Base-by-base conservation (phyloP, 208 protist genomes). In the Acanthamoeba quina region DNA sequence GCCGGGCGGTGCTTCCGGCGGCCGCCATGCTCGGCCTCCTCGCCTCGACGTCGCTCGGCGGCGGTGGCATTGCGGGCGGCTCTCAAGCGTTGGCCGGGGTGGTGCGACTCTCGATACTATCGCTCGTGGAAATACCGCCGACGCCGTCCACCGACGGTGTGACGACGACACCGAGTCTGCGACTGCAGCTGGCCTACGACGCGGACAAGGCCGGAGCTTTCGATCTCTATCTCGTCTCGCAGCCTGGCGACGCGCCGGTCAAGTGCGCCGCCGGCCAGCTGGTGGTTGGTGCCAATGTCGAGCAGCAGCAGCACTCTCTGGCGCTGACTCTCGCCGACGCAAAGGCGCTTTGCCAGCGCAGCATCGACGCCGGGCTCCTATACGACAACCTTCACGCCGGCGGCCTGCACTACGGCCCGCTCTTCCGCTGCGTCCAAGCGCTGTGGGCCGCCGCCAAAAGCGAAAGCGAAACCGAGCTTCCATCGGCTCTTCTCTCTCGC, bases 371-470 rank as follows among this genome's bases (percentile, higher is more conserved):
- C 19, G 34, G 0, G 19, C 54, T 7, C n/a, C 58, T 90, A 0
- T 90, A 90, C 29, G 85, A 62, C 21, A n/a, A 90, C 24, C 85
- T 90, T 34, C 47, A 44, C 9, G 34, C n/a, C 9, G 85, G 56
- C 54, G 85, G 85, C 31, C 85, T 90, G 26, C 15, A 68, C 31
- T 90, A 90, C 31, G 85, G 85, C 85, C 56, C 47, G n/a, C 54
- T 70, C 15, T 90, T 90, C 62, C 31, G 85, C 85, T 13, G 41
- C 11, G 56, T 90, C 24, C 21, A 9, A 6, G 62, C 15, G 29
- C 47, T 90, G 34, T 90, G 85, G 85, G 31, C 34, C 5, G 54
- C 11, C 5, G 37, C 41, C 44, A 47, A 47, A 47, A 47, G 44
- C 44, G 44, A 31, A 72, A 31, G 64, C 26, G n/a, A 47, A 13